Conservation (phyloP, 2,329 filamentous ascomycete species). For the Apiospora kogelbergensis region DNA sequence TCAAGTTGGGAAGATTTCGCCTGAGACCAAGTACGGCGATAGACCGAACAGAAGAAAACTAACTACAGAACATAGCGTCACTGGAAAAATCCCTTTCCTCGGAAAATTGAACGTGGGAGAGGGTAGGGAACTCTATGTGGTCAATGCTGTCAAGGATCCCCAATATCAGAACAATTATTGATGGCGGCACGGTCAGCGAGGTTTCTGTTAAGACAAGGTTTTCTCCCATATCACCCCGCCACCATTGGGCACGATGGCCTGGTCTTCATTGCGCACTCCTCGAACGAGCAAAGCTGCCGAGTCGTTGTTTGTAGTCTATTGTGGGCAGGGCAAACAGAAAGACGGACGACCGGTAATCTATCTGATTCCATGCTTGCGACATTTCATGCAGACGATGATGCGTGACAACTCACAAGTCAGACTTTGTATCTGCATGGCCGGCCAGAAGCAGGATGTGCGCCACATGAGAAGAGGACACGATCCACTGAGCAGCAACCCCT, state of each 20-base stretch:
- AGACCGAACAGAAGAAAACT: no score
- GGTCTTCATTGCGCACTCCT: not conserved
- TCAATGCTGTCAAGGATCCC: not conserved
- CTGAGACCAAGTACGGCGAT: no score
- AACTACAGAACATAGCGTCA: slow-evolving; percentile 2
- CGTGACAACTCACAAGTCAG: slow-evolving; percentile 4
- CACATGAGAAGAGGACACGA: not conserved
- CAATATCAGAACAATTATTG: not conserved
- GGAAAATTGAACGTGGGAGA: not conserved
- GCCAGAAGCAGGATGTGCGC: not conserved
- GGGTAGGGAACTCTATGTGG: not conserved
- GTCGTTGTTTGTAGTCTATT: not conserved
- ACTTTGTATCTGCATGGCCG: not conserved
- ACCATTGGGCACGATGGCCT: not conserved
- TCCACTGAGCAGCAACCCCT: not conserved
- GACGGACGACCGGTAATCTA: not conserved
- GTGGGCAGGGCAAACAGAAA: not conserved
- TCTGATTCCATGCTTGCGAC: slow-evolving; percentile 5
- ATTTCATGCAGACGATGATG: slow-evolving; percentile 3
- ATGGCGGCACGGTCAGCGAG: not conserved
- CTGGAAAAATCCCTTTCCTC: not conserved
- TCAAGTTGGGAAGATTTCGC: no score
- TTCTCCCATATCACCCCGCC: slow-evolving; percentile 7
- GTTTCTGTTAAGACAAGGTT: slow-evolving; percentile 6
- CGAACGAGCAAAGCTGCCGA: not conserved